Base-by-base conservation (phyloP, 768 basidiomycete species). In the Leucocoprinus leucothites region DNA sequence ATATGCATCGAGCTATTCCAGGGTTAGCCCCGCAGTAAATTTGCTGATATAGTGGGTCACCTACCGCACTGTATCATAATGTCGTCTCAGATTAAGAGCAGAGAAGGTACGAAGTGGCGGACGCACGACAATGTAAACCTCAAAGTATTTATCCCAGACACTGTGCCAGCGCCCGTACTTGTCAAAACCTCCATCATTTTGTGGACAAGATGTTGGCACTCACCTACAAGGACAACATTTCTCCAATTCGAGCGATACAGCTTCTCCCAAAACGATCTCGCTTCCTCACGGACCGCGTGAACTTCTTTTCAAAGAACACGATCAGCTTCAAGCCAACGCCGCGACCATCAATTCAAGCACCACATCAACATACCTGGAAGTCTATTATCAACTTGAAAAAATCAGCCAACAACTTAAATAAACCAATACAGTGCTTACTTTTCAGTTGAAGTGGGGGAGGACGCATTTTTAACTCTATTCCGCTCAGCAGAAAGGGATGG, bases 361-460 rank as follows among this genome's bases (percentile, higher is more conserved):
- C 42, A 21, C 9, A 31, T 35, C 19, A 44, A 60, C 66, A 60
- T 55, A 69, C 64, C 53, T 62, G 70, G 65, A 65, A 63, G 63
- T 57, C 67, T 71, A 65, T 74, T 73, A 64, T 74, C 70, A 61
- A 68, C 71, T 72, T 36, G 22, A 40, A 25, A 21, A 16, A 31
- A 31, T 11, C 46, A 46, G 51, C 51, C 42, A 50, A 9, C 43
- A 40, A 34, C 19, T 45, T 11, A 31, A 34, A 54, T 24, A 51
- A 28, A 22, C 41, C 14, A 36, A 16, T 7, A 48, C 41, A 26
- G 14, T 14, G 67, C 71, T 51, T 53, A 75, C 74, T 65, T 59
- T 74, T 70, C 53, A 78, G 69, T 56, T 73, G 70, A 54, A 76
- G 72, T 43, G 73, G 72, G 61, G 71, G 71, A 57, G 76, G 74